Percentiles rank a stretch among this genome's conserved stretches.
These are phyloP conservation scores for Lasiosphaeris hirsuta DNA, from an alignment of 495 filamentous ascomycete genomes.

Conservation along the genomic window DNA sequence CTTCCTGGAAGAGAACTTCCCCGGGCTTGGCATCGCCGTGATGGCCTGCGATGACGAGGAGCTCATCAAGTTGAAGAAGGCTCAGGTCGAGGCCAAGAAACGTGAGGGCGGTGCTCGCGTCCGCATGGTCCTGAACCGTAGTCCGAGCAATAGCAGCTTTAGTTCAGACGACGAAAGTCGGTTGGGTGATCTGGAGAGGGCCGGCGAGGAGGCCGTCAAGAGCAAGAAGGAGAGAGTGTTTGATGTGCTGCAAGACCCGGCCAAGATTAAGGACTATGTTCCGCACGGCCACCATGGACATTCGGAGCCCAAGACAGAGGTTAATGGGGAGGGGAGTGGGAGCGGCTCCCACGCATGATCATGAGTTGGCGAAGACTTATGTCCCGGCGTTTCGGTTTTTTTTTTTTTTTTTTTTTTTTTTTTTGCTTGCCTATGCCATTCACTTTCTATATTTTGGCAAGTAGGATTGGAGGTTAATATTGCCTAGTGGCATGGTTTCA, in stretches of 20 bases:
- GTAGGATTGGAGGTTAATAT: no score
- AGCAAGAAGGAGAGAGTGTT: conserved; percentile 44
- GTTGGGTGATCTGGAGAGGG: conserved; percentile 51
- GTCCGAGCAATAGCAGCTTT: conserved; percentile 49
- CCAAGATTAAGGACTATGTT: conserved; percentile 28
- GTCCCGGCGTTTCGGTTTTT: neutral
- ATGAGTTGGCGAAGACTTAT: neutral
- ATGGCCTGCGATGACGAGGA: conserved; percentile 69
- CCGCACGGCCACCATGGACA: neutral
- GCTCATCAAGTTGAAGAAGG: conserved; percentile 52
- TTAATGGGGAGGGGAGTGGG: conserved; percentile 1
- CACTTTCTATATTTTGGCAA: no score
- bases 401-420: no score
- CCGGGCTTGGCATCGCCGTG: conserved; percentile 65
- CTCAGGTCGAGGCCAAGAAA: conserved; percentile 53
- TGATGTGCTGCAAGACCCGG: conserved; percentile 41
- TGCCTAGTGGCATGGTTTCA: no score
- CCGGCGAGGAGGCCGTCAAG: conserved; percentile 24
- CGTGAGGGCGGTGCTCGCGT: conserved; percentile 53
- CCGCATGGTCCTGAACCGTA: conserved; percentile 63
- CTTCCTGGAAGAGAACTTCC: conserved; percentile 68
- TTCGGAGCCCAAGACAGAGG: neutral
- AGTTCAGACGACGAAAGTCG: conserved; percentile 75
- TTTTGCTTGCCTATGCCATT: no score
- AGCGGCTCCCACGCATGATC: neutral